Conservation (phyloP, 257 asterid species). For the Nemophila menziesii region DNA sequence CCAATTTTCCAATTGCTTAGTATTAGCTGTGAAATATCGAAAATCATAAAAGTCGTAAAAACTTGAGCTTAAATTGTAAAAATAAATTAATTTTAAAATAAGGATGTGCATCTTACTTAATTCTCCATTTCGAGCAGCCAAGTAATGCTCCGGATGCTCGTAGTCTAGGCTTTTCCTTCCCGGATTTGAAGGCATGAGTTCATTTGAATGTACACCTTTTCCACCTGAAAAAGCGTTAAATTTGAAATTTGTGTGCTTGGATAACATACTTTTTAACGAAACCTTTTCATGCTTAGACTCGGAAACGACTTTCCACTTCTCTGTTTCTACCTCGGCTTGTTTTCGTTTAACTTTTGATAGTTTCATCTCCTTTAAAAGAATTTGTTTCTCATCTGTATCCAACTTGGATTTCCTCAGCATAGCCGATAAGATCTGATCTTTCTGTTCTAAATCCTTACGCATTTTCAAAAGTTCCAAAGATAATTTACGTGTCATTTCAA, state of each 20-base stretch:
- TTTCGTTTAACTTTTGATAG: constrained; percentile 45
- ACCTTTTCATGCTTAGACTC: constrained; percentile 42
- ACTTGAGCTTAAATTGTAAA: not conserved
- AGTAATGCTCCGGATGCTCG: constrained; percentile 26
- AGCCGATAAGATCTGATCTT: constrained; percentile 79
- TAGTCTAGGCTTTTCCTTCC: constrained; percentile 17
- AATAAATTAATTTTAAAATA: not conserved
- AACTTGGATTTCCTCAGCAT: constrained; percentile 71
- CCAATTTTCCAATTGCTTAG: constrained; percentile 44
- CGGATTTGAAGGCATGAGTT: constrained; percentile 8
- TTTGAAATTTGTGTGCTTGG: constrained; percentile 37
- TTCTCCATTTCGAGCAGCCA: constrained; percentile 30
- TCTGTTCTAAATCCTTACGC: constrained; percentile 62
- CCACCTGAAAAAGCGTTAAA: constrained; percentile 25
- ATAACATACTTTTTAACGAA: constrained; percentile 51
- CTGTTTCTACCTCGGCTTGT: constrained; percentile 46
- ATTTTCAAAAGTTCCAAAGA: constrained; percentile 59
- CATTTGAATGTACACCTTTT: constrained; percentile 22
- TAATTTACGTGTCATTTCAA: constrained; percentile 47
- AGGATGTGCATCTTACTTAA: constrained; percentile 30
- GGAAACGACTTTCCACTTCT: constrained; percentile 29
- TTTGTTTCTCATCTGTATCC: constrained; percentile 59
- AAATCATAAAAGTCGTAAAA: not conserved
- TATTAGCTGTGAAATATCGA: constrained; percentile 17
- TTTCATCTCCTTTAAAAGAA: constrained; percentile 60